Evolutionary conservation across 106 monocot genomes (phyloP).

Genomic region (Platanthera guangdongensis): DNA sequence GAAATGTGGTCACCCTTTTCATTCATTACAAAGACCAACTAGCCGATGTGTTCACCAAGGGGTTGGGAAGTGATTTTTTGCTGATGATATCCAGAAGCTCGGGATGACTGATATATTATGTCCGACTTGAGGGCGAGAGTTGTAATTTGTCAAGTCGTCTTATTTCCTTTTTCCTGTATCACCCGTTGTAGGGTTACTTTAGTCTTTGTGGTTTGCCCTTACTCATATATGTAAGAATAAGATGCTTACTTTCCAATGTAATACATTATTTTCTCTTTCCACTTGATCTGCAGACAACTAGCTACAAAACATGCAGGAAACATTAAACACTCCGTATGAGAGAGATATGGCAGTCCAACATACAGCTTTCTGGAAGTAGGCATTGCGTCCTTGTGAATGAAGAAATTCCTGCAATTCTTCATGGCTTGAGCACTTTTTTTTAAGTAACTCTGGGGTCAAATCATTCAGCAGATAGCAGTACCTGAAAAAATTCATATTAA

Average conservation of each 20-base stretch:
- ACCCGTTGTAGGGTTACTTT: no score
- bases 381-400: slow-evolving; percentile 71
- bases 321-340: not conserved
- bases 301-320: not conserved
- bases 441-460: slow-evolving; percentile 69
- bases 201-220: no score
- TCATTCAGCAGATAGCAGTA: slow-evolving; percentile 89
- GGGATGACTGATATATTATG: no score
- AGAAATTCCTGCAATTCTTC: slow-evolving; percentile 75
- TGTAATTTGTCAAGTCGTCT: no score
- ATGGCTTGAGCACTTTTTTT: slow-evolving; percentile 52
- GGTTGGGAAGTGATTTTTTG: no score
- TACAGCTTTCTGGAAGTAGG: slow-evolving; percentile 85
- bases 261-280: no score
- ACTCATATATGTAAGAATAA: no score
- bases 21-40: not conserved
- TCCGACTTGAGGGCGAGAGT: no score
- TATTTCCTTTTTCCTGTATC: no score
- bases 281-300: not conserved
- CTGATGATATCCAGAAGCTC: no score
- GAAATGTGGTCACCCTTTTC: not conserved
- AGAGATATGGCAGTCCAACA: slow-evolving; percentile 8
- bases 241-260: no score
- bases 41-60: no score
- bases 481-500: slow-evolving; percentile 24